Conservation (phyloP, 306 rosid species). For the Astragalus membranaceus region DNA sequence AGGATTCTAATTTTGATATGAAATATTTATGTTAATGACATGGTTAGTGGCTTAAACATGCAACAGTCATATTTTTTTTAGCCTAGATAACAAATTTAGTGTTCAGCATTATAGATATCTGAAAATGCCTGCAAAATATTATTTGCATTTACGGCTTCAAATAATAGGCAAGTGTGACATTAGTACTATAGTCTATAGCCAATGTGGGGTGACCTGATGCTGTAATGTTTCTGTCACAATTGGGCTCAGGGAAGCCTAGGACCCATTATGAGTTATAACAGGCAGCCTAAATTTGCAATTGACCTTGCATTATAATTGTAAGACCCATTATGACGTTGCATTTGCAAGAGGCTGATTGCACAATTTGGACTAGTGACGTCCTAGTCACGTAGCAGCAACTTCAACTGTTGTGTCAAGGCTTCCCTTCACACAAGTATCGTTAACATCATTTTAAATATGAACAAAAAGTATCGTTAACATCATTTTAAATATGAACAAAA, state of each 20-base stretch:
- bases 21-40: background rate
- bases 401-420: background rate
- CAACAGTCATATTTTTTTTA: background rate
- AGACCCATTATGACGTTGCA: background rate
- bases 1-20: conserved; percentile 17
- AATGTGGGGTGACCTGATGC: background rate
- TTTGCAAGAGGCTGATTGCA: background rate
- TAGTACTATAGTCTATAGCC: background rate
- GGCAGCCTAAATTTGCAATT: background rate
- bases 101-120: background rate
- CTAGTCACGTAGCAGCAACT: background rate
- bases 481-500: background rate
- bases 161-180: background rate
- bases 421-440: background rate
- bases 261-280: background rate
- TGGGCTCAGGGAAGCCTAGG: background rate
- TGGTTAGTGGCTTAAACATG: background rate
- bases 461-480: background rate
- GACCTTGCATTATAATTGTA: too few relatives aligned
- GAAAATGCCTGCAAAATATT: background rate
- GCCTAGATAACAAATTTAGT: background rate
- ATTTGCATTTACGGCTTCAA: background rate
- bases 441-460: background rate
- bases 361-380: background rate
- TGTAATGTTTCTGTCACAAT: background rate